Evolutionary conservation across 768 basidiomycete genomes (phyloP).

Genomic region (Macrolepiota fuliginosa): DNA sequence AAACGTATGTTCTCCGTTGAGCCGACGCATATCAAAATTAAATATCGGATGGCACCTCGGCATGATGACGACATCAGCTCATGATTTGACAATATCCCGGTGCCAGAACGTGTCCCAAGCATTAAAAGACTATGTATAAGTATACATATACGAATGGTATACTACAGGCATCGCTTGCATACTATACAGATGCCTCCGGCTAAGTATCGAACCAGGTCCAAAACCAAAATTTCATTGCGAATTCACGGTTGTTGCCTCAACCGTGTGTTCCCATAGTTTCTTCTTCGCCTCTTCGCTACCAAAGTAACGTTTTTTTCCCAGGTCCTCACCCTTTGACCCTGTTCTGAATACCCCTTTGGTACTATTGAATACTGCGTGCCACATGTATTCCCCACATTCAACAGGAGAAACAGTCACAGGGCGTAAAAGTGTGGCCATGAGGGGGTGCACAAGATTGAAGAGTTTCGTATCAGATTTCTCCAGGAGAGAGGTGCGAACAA

Average conservation of each 20-base stretch:
- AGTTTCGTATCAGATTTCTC: slow-evolving; percentile 24
- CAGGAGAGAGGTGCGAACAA: slow-evolving; percentile 33
- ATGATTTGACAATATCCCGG: no score
- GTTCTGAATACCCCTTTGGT: slow-evolving; percentile 29
- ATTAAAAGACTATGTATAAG: no score
- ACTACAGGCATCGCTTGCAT: no score
- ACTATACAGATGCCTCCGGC: no score
- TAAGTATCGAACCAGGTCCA: no score
- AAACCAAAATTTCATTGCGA: not conserved
- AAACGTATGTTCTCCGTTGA: no score
- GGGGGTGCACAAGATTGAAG: slow-evolving; percentile 19
- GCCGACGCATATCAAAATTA: no score
- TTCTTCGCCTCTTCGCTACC: slow-evolving; percentile 34
- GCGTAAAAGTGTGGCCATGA: slow-evolving; percentile 21
- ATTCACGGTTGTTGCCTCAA: slow-evolving; percentile 11
- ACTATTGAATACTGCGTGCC: slow-evolving; percentile 28
- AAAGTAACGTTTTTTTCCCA: slow-evolving; percentile 33
- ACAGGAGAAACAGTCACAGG: slow-evolving; percentile 23
- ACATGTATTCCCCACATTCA: slow-evolving; percentile 38
- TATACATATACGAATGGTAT: no score
- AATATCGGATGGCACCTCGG: no score
- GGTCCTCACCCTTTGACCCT: slow-evolving; percentile 31
- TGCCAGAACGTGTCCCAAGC: no score
- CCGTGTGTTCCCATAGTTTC: slow-evolving; percentile 36
- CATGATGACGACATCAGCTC: no score